These are phyloP conservation scores for Colletotrichum acutatum DNA, from an alignment of 2,329 filamentous ascomycete species.

Conservation along the genomic window DNA sequence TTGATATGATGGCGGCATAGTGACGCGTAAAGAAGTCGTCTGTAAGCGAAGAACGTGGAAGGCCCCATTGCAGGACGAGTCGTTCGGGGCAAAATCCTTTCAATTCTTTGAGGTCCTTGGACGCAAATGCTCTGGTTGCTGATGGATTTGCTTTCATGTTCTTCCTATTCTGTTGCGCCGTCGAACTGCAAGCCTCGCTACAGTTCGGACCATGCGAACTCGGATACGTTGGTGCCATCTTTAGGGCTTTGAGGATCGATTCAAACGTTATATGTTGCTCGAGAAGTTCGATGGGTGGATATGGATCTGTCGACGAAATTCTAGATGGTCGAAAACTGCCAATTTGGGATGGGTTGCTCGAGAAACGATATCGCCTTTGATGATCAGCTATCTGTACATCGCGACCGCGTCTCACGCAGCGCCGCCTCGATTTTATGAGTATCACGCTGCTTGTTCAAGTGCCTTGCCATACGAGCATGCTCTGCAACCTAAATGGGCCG, in stretches of 20 bases:
- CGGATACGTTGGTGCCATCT: neutral
- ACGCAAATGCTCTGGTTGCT: neutral
- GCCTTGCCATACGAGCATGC: neutral
- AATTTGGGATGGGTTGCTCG: neutral
- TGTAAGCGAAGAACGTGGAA: neutral
- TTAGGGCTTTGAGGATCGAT: neutral
- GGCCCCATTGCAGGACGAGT: slow-evolving; percentile 18
- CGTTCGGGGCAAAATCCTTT: slow-evolving; percentile 15
- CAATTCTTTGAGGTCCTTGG: slow-evolving; percentile 4
- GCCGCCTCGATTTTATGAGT: neutral
- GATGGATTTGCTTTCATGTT: neutral
- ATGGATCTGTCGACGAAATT: neutral
- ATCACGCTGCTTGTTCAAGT: neutral
- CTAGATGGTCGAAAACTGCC: neutral
- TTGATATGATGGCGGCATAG: slow-evolving; percentile 35
- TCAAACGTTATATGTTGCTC: neutral
- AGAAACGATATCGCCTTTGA: neutral
- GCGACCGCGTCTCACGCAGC: neutral
- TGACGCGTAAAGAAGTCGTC: slow-evolving; percentile 24
- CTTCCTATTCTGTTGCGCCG: neutral
- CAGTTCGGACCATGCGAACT: neutral
- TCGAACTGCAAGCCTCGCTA: neutral
- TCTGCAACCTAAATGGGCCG: neutral
- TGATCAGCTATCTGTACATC: neutral
- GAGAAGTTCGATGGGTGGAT: neutral